Evolutionary conservation across 108 stramenopile species (phyloP).

Genomic region (Cylindrotheca fusiformis): DNA sequence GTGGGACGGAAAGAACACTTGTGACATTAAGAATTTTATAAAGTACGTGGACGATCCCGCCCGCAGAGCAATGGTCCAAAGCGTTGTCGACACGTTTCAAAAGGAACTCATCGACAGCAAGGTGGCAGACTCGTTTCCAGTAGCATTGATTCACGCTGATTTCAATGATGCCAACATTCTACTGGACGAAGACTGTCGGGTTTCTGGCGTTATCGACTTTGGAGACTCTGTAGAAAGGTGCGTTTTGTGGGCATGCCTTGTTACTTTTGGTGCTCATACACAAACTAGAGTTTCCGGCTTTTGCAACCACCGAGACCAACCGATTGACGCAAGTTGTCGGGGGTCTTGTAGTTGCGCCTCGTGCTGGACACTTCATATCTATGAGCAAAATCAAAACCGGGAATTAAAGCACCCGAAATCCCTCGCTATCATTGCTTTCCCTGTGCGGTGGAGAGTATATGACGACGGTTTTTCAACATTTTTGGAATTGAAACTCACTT

Average conservation of each 20-base stretch:
- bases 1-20: constrained; percentile 78
- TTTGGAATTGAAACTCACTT: background rate
- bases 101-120: constrained; percentile 48
- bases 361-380: constrained; percentile 81
- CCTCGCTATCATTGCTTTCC: constrained; percentile 87
- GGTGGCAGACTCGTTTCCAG: constrained; percentile 28
- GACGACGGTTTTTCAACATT: constrained; percentile 85
- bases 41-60: constrained; percentile 51
- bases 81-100: constrained; percentile 70
- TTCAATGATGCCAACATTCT: constrained; percentile 91
- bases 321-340: constrained; percentile 88
- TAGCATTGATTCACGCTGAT: constrained; percentile 44
- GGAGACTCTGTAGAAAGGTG: constrained; percentile 87
- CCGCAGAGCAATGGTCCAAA: constrained; percentile 47
- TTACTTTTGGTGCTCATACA: constrained; percentile 37
- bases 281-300: constrained; percentile 78
- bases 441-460: constrained; percentile 46
- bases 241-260: constrained; percentile 10
- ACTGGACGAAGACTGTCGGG: constrained; percentile 44
- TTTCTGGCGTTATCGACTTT: constrained; percentile 88
- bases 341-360: constrained; percentile 53
- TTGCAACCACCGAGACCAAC: constrained; percentile 56
- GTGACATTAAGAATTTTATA: constrained; percentile 56
- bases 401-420: constrained; percentile 90
- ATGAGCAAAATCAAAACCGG: constrained; percentile 85